These are phyloP conservation scores for Cryptococcus sp. DNA, from an alignment of 1,284 basidiomycete genomes.

Conservation along the genomic window DNA sequence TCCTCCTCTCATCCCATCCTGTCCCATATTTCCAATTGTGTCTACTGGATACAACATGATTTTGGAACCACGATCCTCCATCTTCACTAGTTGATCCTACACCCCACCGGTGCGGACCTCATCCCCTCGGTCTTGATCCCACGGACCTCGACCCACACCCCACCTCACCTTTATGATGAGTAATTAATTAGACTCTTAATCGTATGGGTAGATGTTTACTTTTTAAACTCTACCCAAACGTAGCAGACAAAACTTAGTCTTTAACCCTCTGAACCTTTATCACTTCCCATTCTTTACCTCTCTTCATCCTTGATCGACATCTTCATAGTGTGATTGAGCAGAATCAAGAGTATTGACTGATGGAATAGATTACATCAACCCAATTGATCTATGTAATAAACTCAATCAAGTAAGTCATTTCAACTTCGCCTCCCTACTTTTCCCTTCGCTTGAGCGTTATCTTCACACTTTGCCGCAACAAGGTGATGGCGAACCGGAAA, in stretches of 20 bases:
- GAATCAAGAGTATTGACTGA: not conserved
- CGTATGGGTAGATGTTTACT: not conserved
- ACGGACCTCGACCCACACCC: not conserved
- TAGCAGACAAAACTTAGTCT: not conserved
- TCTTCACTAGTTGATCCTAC: not conserved
- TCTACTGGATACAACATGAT: not conserved
- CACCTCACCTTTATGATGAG: not conserved
- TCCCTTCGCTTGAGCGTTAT: not conserved
- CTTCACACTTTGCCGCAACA: no score
- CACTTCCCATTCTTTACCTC: not conserved
- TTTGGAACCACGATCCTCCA: not conserved
- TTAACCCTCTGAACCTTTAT: not conserved
- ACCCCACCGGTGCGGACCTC: not conserved
- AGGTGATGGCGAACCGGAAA: not conserved
- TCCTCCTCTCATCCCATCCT: not conserved
- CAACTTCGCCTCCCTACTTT: conserved; percentile 2
- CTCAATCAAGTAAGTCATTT: conserved; percentile 76
- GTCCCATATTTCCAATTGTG: not conserved
- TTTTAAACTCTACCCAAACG: not conserved
- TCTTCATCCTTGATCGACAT: no score
- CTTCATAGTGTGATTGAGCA: not conserved
- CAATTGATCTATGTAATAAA: conserved; percentile 99
- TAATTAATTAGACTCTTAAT: not conserved
- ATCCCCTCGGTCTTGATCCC: no score
- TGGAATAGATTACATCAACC: conserved; percentile 84